Evolutionary conservation across 140 eudicot species (phyloP).

Genomic region (Eryngium alpinum): DNA sequence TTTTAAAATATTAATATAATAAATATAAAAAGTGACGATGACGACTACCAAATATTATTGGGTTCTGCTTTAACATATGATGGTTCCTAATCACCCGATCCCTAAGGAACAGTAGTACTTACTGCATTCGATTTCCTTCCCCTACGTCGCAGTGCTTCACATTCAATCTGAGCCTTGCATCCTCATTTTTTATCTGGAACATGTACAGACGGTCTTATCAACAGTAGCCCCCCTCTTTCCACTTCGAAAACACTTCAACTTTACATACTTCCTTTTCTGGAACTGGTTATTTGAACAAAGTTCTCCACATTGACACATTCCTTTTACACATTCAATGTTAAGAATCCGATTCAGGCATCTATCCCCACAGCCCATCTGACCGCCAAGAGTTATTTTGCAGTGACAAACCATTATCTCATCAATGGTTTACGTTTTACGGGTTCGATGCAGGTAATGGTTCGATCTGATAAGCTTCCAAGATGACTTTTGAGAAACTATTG

Average conservation of each 20-base stretch:
- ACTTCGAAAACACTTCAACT: conserved; percentile 52
- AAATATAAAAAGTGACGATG: too few relatives aligned
- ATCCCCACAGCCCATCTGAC: conserved; percentile 79
- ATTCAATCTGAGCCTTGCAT: conserved; percentile 41
- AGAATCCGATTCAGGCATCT: conserved; percentile 90
- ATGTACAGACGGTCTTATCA: too few relatives aligned
- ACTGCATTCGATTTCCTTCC: conserved; percentile 46
- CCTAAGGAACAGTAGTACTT: conserved; percentile 25
- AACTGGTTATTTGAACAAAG: conserved; percentile 95
- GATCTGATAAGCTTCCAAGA: conserved; percentile 80
- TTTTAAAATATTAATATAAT: too few relatives aligned
- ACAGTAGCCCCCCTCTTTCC: conserved; percentile 99
- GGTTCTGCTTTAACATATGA: too few relatives aligned
- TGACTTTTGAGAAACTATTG: conserved; percentile 43
- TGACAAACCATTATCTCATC: conserved; percentile 98
- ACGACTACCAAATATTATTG: too few relatives aligned
- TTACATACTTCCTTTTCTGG: conserved; percentile 81
- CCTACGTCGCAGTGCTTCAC: conserved; percentile 53
- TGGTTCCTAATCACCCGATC: conserved; percentile 37
- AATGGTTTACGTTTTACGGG: conserved; percentile 63
- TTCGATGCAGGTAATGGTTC: conserved; percentile 77
- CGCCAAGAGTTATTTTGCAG: conserved; percentile 72
- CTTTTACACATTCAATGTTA: conserved; percentile 87
- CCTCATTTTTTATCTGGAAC: conserved; percentile 52
- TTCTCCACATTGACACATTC: conserved; percentile 95